These are phyloP conservation scores for Xylaria sp. DNA, from an alignment of 2,329 filamentous ascomycete species.

Conservation along the genomic window DNA sequence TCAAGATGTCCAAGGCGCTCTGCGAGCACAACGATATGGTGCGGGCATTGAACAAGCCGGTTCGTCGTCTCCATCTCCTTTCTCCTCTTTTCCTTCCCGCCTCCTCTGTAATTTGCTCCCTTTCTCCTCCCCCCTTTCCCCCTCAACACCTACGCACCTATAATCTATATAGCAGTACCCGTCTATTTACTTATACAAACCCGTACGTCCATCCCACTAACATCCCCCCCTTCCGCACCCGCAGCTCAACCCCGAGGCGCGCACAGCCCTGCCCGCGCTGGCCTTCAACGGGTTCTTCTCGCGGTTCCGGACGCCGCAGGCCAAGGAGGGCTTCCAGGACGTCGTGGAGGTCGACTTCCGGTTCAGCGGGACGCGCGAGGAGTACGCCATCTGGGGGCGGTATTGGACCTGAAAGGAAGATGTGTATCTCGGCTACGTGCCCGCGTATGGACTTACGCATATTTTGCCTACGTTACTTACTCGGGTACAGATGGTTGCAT, in stretches of 20 bases:
- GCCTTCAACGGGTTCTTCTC: conserved; percentile 78
- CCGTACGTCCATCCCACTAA: not conserved
- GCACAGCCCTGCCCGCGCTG: conserved; percentile 71
- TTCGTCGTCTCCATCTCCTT: conserved; percentile 28
- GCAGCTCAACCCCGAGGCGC: conserved; percentile 82
- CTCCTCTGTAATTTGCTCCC: conserved; percentile 2
- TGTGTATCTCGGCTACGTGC: too few relatives aligned
- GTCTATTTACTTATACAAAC: not conserved
- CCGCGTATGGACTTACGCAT: not conserved
- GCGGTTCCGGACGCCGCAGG: conserved; percentile 71
- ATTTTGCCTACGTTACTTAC: too few relatives aligned
- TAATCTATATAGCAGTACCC: too few relatives aligned
- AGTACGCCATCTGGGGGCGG: conserved; percentile 71
- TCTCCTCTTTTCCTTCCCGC: not conserved
- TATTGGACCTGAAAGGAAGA: conserved; percentile 68
- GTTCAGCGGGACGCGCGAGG: conserved; percentile 70
- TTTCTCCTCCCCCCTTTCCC: not conserved
- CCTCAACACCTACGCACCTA: not conserved
- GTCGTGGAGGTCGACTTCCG: conserved; percentile 75
- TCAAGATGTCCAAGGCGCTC: conserved; percentile 71
- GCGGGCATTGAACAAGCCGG: conserved; percentile 64
- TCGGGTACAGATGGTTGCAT: too few relatives aligned
- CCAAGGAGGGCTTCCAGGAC: conserved; percentile 82
- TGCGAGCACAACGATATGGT: conserved; percentile 88
- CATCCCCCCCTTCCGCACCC: too few relatives aligned